Percentiles rank a stretch among this genome's conserved stretches.
phyloP scores from a whole-genome alignment of 768 basidiomycete species.

The Amanita molliuscula region DNA sequence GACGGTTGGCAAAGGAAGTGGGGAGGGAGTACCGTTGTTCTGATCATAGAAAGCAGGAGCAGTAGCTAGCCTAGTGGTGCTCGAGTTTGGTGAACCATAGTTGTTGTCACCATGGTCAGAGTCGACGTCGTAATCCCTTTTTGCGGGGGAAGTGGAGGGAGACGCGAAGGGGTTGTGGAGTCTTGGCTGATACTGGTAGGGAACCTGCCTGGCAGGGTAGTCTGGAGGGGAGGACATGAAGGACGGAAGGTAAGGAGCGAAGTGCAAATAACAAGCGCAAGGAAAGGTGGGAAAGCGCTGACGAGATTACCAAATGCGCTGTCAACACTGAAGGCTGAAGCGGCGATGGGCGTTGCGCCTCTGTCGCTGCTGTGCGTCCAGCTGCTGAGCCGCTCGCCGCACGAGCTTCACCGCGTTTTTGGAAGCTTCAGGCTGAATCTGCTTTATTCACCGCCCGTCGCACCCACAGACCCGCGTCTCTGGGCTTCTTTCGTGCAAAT shows the following conservation, averaged over 20 bases:
- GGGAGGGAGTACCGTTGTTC: conserved; percentile 15
- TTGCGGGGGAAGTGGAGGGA: conserved; percentile 17
- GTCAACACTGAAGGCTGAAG: background rate
- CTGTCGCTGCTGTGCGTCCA: conserved; percentile 43
- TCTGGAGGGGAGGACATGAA: conserved; percentile 1
- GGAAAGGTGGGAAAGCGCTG: background rate
- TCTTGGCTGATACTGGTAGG: conserved; percentile 8
- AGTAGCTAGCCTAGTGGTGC: conserved; percentile 44
- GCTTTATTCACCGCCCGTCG: conserved; percentile 8
- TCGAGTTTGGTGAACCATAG: conserved; percentile 39
- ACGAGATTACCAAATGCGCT: background rate
- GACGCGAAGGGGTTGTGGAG: conserved; percentile 21
- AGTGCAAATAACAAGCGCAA: background rate
- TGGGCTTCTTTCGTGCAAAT: conserved; percentile 58
- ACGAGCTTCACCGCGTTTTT: conserved; percentile 28
- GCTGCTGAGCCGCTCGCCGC: conserved; percentile 30
- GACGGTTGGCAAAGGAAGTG: conserved; percentile 4
- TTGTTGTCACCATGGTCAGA: conserved; percentile 39
- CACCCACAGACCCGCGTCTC: conserved; percentile 39
- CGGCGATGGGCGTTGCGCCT: conserved; percentile 29
- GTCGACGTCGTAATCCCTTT: conserved; percentile 35
- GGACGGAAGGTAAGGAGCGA: background rate
- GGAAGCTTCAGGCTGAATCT: conserved; percentile 11
- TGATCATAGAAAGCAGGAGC: conserved; percentile 32
- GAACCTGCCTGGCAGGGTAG: background rate